Evolutionary conservation across 352 stramenopile genomes (phyloP).

Genomic region (Phytophthora foliorum): DNA sequence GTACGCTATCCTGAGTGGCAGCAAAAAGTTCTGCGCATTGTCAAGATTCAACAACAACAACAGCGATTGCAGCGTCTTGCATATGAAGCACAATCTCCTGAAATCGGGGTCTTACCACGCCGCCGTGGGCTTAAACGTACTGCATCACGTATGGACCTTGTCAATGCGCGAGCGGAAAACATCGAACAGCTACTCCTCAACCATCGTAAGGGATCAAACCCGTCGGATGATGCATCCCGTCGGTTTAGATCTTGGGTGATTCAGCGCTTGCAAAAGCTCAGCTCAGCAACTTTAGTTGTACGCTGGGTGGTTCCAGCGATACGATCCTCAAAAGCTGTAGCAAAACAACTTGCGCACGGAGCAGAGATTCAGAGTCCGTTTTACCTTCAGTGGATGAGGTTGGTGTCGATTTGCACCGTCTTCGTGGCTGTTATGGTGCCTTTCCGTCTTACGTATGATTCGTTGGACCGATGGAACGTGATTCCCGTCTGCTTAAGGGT

Average conservation of each 20-base stretch:
- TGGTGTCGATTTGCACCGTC: constrained; percentile 57
- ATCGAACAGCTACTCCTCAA: constrained; percentile 64
- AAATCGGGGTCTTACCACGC: constrained; percentile 19
- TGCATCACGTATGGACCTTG: constrained; percentile 50
- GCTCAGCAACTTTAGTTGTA: constrained; percentile 3
- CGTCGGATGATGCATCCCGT: constrained; percentile 8
- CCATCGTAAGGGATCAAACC: constrained; percentile 26
- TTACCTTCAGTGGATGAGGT: constrained; percentile 63
- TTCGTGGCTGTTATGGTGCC: constrained; percentile 61
- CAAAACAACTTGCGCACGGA: constrained; percentile 42
- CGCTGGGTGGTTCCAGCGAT: constrained; percentile 15
- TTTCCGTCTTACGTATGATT: constrained; percentile 69
- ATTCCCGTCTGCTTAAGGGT: constrained; percentile 46
- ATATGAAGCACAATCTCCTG: constrained; percentile 45
- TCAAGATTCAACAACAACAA: constrained; percentile 75
- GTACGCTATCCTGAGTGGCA: constrained; percentile 71
- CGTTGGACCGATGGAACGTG: constrained; percentile 49
- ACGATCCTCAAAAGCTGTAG: constrained; percentile 1
- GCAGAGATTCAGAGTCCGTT: constrained; percentile 66
- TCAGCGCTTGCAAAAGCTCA: constrained; percentile 26
- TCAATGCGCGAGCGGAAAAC: constrained; percentile 58
- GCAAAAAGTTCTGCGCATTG: constrained; percentile 67
- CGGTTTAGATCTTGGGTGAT: constrained; percentile 22
- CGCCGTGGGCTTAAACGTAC: constrained; percentile 35
- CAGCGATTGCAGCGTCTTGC: constrained; percentile 56